Evolutionary conservation across 495 filamentous ascomycete genomes (phyloP).

Genomic region (Polyplosphaeria fusca): DNA sequence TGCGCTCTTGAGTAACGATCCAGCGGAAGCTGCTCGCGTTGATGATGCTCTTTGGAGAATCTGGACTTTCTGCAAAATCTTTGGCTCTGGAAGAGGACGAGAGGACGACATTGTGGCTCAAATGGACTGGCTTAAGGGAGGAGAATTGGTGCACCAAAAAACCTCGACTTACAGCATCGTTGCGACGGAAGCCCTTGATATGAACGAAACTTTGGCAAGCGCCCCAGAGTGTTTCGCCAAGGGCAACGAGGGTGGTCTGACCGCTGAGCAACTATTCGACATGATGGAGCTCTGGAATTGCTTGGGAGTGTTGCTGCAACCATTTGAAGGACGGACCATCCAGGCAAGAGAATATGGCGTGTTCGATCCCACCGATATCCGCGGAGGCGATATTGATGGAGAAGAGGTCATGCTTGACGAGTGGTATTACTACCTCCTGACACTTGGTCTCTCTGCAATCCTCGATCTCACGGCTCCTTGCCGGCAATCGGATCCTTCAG

Average conservation of each 20-base stretch:
- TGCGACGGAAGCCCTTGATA: slow-evolving; percentile 51
- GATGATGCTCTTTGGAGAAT: slow-evolving; percentile 67
- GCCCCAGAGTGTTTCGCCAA: slow-evolving; percentile 57
- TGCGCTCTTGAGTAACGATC: slow-evolving; percentile 53
- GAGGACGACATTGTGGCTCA: slow-evolving; percentile 63
- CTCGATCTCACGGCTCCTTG: slow-evolving; percentile 53
- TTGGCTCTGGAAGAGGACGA: slow-evolving; percentile 57
- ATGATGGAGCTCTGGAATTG: slow-evolving; percentile 69
- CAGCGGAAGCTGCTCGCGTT: slow-evolving; percentile 51
- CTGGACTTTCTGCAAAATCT: slow-evolving; percentile 69
- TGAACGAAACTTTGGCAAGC: slow-evolving; percentile 54
- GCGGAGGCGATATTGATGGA: slow-evolving; percentile 48
- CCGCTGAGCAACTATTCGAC: slow-evolving; percentile 57
- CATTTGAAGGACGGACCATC: slow-evolving; percentile 54
- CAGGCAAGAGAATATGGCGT: slow-evolving; percentile 57
- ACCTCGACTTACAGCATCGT: slow-evolving; percentile 38
- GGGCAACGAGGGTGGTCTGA: slow-evolving; percentile 57
- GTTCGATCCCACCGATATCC: slow-evolving; percentile 50
- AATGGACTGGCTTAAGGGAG: slow-evolving; percentile 63
- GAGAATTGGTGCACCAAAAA: slow-evolving; percentile 48
- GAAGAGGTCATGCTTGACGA: slow-evolving; percentile 60
- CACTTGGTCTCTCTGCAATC: slow-evolving; percentile 56
- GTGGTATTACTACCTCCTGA: slow-evolving; percentile 61
- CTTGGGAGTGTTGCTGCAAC: slow-evolving; percentile 55
- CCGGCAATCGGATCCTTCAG: slow-evolving; percentile 39